These are phyloP conservation scores for Hypomyces rosellus DNA, from an alignment of 2,329 filamentous ascomycete species.

Conservation along the genomic window DNA sequence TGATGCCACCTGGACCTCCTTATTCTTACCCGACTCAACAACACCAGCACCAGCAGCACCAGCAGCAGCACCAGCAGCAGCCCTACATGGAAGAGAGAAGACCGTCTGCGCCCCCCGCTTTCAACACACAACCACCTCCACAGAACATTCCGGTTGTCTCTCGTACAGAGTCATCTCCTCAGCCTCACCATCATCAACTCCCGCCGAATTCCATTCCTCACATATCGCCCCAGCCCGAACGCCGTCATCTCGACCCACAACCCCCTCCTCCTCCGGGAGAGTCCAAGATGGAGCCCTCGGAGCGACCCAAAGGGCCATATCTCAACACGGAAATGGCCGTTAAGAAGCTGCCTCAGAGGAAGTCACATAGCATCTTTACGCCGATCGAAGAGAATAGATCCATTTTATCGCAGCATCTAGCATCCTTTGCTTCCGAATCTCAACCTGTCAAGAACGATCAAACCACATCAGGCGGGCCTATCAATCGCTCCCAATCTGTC, in stretches of 20 bases:
- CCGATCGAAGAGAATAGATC: slow-evolving; percentile 92
- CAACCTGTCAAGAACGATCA: slow-evolving; percentile 32
- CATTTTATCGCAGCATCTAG: slow-evolving; percentile 77
- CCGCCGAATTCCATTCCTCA: slow-evolving; percentile 42
- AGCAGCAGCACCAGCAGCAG: slow-evolving; percentile 48
- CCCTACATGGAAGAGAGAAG: slow-evolving; percentile 71
- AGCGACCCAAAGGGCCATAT: slow-evolving; percentile 39
- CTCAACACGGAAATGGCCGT: slow-evolving; percentile 47
- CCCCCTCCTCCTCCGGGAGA: slow-evolving; percentile 48
- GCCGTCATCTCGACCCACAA: slow-evolving; percentile 43
- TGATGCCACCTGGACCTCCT: slow-evolving; percentile 34
- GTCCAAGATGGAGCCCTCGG: slow-evolving; percentile 42
- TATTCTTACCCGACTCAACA: slow-evolving; percentile 28
- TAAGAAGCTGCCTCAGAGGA: slow-evolving; percentile 64
- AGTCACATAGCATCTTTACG: slow-evolving; percentile 91
- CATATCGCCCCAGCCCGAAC: slow-evolving; percentile 39
- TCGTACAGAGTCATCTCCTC: slow-evolving; percentile 54
- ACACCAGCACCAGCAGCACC: slow-evolving; percentile 49
- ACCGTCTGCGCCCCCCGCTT: slow-evolving; percentile 63
- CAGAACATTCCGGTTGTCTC: slow-evolving; percentile 38
- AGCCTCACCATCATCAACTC: slow-evolving; percentile 47
- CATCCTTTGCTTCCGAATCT: slow-evolving; percentile 55
- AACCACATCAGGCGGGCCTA: slow-evolving; percentile 18
- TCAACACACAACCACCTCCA: slow-evolving; percentile 52
- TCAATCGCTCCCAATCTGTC: slow-evolving; percentile 56